phyloP scores from a whole-genome alignment of 2,329 filamentous ascomycete species.

The Arthrinium phaeospermum region DNA sequence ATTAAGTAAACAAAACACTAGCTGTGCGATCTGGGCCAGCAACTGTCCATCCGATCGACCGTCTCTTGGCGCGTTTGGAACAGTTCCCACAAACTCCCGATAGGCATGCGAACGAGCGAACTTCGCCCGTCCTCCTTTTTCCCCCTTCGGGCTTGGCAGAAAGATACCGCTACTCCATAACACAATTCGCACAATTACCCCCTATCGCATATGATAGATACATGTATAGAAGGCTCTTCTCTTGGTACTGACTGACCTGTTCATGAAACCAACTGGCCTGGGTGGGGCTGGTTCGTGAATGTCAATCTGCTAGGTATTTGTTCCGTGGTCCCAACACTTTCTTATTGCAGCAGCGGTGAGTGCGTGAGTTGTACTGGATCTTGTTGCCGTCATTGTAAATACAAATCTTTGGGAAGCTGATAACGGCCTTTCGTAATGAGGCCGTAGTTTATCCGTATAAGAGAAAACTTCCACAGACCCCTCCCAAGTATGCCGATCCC shows the following conservation, averaged over 20 bases:
- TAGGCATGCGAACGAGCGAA: slow-evolving; percentile 6
- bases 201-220: neutral
- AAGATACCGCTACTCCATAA: neutral
- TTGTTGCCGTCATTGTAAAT: no score
- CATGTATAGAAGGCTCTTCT: neutral
- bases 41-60: neutral
- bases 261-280: no score
- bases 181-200: neutral
- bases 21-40: neutral
- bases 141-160: neutral
- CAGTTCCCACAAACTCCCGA: neutral
- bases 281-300: no score
- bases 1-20: slow-evolving; percentile 9
- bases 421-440: no score
- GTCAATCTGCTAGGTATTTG: no score
- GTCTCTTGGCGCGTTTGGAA: neutral
- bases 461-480: neutral
- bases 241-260: neutral
- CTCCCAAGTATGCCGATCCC: slow-evolving; percentile 5
- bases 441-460: neutral
- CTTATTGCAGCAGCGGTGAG: no score
- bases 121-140: slow-evolving; percentile 6
- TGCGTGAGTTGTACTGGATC: no score
- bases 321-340: no score
- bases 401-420: no score